Conservation (phyloP, 805 yeast species). For the Grigorovia yakushimaensis region DNA sequence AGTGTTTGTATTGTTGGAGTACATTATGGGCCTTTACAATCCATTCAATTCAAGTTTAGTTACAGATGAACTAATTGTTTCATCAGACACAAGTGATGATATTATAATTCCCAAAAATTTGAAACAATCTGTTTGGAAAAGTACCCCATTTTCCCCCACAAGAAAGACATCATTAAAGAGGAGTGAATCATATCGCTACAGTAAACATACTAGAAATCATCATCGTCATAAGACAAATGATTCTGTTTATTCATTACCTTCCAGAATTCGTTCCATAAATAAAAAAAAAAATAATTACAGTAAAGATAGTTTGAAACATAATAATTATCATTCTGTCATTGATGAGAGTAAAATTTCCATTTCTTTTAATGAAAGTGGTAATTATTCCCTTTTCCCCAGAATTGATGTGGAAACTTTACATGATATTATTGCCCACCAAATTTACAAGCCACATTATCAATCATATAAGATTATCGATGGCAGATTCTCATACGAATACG, state of each 20-base stretch:
- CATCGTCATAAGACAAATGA: neutral
- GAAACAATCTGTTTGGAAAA: neutral
- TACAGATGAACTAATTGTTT: neutral
- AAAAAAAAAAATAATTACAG: neutral
- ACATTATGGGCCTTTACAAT: neutral
- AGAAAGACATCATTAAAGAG: neutral
- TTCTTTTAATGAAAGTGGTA: slow-evolving; percentile 32
- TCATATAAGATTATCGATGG: slow-evolving; percentile 67
- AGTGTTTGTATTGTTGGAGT: neutral
- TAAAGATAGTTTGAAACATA: slow-evolving; percentile 18
- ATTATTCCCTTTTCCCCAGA: slow-evolving; percentile 30
- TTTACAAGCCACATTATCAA: slow-evolving; percentile 40
- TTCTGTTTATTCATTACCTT: neutral
- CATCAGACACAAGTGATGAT: neutral
- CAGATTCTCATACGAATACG: slow-evolving; percentile 83
- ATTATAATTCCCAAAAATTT: neutral
- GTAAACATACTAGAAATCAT: neutral
- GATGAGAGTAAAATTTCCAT: slow-evolving; percentile 47
- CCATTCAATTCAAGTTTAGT: neutral
- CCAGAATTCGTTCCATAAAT: neutral
- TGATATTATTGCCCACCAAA: slow-evolving; percentile 29
- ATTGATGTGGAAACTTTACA: slow-evolving; percentile 36
- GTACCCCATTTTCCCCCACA: neutral
- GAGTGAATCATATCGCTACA: neutral
- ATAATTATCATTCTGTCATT: slow-evolving; percentile 43